Conservation (phyloP, 2,329 filamentous ascomycete species). For the Phialophora verrucosa region DNA sequence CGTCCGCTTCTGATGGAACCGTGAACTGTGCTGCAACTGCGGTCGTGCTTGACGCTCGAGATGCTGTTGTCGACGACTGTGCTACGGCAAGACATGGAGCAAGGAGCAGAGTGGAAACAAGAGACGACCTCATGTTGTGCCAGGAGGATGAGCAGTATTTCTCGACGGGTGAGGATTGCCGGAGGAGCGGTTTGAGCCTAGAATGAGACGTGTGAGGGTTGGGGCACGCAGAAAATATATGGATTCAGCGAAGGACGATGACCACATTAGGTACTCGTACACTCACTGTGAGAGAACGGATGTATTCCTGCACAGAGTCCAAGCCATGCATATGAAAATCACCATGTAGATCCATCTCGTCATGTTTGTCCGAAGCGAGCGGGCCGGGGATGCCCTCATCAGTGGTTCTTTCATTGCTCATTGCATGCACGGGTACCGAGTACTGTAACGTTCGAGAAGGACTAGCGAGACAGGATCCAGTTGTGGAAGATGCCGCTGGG, state of each 20-base stretch:
- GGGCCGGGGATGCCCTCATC: neutral
- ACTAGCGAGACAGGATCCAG: neutral
- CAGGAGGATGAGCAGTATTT: neutral
- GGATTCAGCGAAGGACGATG: neutral
- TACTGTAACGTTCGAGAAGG: neutral
- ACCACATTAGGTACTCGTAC: neutral
- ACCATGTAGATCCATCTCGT: conserved; percentile 4
- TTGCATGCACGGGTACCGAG: neutral
- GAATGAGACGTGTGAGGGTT: conserved; percentile 3
- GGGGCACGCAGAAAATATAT: neutral
- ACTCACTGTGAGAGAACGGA: neutral
- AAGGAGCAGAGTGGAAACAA: conserved; percentile 26
- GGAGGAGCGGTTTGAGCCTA: conserved; percentile 16
- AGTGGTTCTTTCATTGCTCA: conserved; percentile 2
- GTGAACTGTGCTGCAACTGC: conserved; percentile 48
- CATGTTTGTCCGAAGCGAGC: neutral
- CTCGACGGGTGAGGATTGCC: conserved; percentile 5
- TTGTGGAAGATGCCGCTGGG: neutral
- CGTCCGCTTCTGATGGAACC: conserved; percentile 50
- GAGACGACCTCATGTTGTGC: conserved; percentile 26
- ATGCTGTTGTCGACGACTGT: conserved; percentile 27
- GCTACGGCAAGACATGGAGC: conserved; percentile 24
- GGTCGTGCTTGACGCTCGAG: conserved; percentile 19
- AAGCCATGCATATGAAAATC: neutral
- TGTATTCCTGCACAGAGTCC: neutral